These are phyloP conservation scores for Golubevia sp. DNA, from an alignment of 1,284 basidiomycete species.

Conservation along the genomic window DNA sequence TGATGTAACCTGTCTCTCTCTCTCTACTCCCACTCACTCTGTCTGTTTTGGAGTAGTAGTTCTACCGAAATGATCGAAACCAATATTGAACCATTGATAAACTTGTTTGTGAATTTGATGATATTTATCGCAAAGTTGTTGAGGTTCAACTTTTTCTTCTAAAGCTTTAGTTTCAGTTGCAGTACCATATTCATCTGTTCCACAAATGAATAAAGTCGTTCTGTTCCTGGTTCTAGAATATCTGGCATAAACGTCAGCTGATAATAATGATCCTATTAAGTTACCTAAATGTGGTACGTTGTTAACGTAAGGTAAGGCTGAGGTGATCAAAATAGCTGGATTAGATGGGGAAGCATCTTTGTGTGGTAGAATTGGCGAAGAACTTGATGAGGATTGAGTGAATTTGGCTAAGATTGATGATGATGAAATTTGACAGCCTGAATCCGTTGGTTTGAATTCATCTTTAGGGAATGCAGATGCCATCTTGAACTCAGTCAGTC, in stretches of 20 bases:
- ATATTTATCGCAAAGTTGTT: constrained; percentile 2
- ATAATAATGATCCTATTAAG: not conserved
- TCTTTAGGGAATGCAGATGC: not conserved
- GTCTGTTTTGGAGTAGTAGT: constrained; percentile 60
- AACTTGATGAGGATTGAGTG: not conserved
- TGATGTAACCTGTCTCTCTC: not conserved
- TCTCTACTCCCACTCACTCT: constrained; percentile 7
- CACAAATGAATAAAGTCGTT: constrained; percentile 1
- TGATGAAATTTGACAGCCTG: not conserved
- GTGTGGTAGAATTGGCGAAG: not conserved
- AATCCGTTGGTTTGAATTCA: not conserved
- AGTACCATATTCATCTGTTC: constrained; percentile 3
- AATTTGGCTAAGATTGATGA: not conserved
- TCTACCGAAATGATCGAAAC: constrained; percentile 60
- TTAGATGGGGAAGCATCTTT: not conserved
- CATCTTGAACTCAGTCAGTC: no score
- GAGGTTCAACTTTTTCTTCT: not conserved
- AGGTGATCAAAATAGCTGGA: not conserved
- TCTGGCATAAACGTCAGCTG: constrained; percentile 1
- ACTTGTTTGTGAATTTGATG: not conserved
- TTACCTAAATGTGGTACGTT: not conserved
- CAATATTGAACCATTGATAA: constrained; percentile 25
- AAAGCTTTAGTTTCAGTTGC: constrained; percentile 2
- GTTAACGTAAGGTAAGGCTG: not conserved
- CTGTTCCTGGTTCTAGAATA: not conserved